Percentiles rank a stretch among this genome's conserved stretches.
Conservation (phyloP, 768 basidiomycete species). For the Hemileccinum rubropunctum region DNA sequence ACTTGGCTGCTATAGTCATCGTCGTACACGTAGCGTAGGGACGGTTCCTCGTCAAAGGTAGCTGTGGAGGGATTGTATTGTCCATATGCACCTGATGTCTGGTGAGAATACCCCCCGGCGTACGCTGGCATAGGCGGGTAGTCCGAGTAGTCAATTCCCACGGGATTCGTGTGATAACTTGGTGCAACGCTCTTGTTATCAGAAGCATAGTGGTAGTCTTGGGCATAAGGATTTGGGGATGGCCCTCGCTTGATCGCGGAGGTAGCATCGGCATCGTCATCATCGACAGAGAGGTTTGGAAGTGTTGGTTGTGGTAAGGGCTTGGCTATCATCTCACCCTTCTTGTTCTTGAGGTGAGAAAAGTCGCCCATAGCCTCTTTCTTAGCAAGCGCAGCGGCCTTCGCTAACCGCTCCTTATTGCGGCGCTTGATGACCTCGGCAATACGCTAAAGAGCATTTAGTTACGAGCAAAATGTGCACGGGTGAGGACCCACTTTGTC, state of each 20-base stretch:
- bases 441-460: constrained; percentile 63
- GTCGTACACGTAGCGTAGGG: constrained; percentile 50
- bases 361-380: constrained; percentile 91
- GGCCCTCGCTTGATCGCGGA: constrained; percentile 56
- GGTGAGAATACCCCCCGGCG: constrained; percentile 60
- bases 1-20: constrained; percentile 68
- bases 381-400: constrained; percentile 78
- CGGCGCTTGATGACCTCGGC: constrained; percentile 89
- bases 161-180: constrained; percentile 35
- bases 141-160: constrained; percentile 43
- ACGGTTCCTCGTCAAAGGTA: constrained; percentile 53
- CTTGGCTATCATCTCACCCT: constrained; percentile 76
- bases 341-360: constrained; percentile 91
- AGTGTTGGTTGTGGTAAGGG: constrained; percentile 92
- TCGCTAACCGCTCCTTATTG: constrained; percentile 79
- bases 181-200: constrained; percentile 44
- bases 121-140: constrained; percentile 78
- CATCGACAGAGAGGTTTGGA: constrained; percentile 86
- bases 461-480: constrained; percentile 5
- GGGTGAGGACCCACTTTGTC: constrained; percentile 67
- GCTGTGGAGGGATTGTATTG: constrained; percentile 60
- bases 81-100: constrained; percentile 46
- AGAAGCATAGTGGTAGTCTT: constrained; percentile 54
- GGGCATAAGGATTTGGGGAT: constrained; percentile 52
- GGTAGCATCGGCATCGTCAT: constrained; percentile 54